Conservation (phyloP, 441 rosid species). For the Corymbia citriodora region DNA sequence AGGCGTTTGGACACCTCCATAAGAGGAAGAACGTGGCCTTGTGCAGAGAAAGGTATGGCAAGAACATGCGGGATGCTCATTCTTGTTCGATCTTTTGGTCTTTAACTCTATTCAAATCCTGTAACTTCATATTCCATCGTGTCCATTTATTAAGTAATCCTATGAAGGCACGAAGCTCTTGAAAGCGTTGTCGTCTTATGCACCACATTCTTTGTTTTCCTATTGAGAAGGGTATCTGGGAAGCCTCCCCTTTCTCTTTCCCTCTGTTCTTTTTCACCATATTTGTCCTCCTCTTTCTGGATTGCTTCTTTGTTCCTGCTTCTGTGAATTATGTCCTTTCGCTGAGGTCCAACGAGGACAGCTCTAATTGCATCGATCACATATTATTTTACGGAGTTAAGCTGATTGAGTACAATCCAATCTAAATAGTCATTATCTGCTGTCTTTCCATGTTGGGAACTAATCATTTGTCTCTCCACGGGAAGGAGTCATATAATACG, state of each 20-base stretch:
- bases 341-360: background rate
- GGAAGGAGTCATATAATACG: background rate
- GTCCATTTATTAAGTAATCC: background rate
- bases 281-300: background rate
- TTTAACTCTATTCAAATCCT: too few species aligned
- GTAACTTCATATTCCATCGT: too few species aligned
- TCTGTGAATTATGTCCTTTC: background rate
- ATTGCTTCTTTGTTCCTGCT: background rate
- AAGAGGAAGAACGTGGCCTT: background rate
- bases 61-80: background rate
- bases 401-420: background rate
- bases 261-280: background rate
- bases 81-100: too few species aligned
- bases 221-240: background rate
- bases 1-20: background rate
- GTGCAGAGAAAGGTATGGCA: background rate
- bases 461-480: background rate
- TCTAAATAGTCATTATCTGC: background rate
- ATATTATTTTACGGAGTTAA: background rate
- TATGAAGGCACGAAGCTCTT: background rate
- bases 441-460: background rate
- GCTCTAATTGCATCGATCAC: background rate
- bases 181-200: background rate
- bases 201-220: background rate
- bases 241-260: background rate